Evolutionary conservation across 1,284 basidiomycete genomes (phyloP).

Genomic region (Rhodotorula mucilaginosa): DNA sequence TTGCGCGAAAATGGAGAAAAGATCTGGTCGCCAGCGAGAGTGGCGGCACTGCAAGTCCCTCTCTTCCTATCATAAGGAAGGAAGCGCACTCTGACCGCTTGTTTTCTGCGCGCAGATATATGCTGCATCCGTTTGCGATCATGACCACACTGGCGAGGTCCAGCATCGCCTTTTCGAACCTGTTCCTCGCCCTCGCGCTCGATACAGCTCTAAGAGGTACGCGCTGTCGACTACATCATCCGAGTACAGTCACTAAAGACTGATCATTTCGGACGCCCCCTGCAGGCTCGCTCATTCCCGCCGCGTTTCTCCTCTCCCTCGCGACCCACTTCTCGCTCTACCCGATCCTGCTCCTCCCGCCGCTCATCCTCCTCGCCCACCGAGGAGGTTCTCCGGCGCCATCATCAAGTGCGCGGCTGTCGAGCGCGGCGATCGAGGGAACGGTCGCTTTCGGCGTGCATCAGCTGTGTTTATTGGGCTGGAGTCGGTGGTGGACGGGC

Average conservation of each 20-base stretch:
- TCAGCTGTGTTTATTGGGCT: constrained; percentile 27
- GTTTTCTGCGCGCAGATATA: constrained; percentile 59
- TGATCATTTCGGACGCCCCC: neutral
- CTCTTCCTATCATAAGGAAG: neutral
- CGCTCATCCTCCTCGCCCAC: constrained; percentile 61
- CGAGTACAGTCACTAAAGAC: neutral
- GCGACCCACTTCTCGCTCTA: constrained; percentile 70
- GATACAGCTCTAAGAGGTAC: constrained; percentile 69
- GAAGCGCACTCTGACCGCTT: neutral
- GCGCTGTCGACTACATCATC: constrained; percentile 40
- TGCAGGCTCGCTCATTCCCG: constrained; percentile 44
- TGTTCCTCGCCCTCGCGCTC: constrained; percentile 65
- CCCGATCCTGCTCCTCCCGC: constrained; percentile 65
- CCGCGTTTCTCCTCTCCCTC: constrained; percentile 66
- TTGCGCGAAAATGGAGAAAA: constrained; percentile 50
- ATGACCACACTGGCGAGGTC: constrained; percentile 75
- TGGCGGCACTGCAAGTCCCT: constrained; percentile 63
- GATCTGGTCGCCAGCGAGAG: constrained; percentile 58
- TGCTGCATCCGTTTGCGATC: constrained; percentile 83
- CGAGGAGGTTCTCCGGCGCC: neutral
- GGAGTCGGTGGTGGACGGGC: constrained; percentile 37
- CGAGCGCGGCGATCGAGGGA: neutral
- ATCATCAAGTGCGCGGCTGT: neutral
- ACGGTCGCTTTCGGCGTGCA: constrained; percentile 27
- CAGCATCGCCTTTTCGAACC: constrained; percentile 74